Evolutionary conservation across 768 basidiomycete species (phyloP).

Genomic region (Hirschioporus abietinus): DNA sequence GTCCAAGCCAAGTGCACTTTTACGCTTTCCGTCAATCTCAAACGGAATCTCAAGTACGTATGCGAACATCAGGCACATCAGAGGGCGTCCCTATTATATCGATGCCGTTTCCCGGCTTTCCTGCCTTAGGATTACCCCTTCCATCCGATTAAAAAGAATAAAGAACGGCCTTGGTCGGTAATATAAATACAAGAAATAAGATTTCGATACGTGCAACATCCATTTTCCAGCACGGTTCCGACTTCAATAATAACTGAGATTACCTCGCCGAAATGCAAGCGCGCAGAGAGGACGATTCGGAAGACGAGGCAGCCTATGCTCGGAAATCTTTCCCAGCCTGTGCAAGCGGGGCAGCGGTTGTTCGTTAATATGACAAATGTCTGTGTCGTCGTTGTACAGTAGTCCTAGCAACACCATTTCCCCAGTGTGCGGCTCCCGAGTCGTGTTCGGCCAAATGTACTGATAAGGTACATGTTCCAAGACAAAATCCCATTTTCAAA

Average conservation of each 20-base stretch:
- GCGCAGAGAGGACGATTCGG: neutral
- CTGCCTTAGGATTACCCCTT: neutral
- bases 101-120: neutral
- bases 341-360: conserved; percentile 1
- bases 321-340: neutral
- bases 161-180: neutral
- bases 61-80: neutral
- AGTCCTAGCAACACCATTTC: neutral
- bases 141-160: neutral
- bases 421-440: neutral
- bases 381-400: neutral
- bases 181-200: neutral
- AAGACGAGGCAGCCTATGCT: neutral
- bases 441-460: neutral
- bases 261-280: neutral
- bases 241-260: neutral
- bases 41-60: neutral
- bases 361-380: neutral
- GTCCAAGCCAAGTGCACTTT: neutral
- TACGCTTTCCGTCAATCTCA: neutral
- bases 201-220: neutral
- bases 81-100: neutral
- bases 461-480: neutral
- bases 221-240: neutral
- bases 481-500: neutral